Evolutionary conservation across 192 early-diverging fungal species (phyloP).

Genomic region (Linnemannia elongata): DNA sequence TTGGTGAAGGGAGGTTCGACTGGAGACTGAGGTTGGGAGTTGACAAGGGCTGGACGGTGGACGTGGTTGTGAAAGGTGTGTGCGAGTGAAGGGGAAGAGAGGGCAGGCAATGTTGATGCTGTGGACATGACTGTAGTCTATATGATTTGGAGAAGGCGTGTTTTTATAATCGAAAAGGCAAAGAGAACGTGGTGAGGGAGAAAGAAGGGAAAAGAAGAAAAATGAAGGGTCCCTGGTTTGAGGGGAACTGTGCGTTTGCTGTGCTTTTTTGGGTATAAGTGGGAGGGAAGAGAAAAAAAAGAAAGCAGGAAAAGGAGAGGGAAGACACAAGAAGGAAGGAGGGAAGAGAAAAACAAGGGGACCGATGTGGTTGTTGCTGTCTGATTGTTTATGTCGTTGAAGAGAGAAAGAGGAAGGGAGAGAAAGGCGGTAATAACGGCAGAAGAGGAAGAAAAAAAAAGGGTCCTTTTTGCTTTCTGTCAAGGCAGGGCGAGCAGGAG

Average conservation of each 20-base stretch:
- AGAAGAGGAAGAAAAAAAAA: not conserved
- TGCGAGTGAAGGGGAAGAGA: not conserved
- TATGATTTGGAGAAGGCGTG: not conserved
- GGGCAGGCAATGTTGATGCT: not conserved
- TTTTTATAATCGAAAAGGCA: not conserved
- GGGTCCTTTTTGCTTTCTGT: not conserved
- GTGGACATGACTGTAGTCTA: not conserved
- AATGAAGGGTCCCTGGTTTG: not conserved
- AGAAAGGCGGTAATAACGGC: not conserved
- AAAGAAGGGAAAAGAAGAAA: not conserved
- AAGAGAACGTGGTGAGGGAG: too few relatives aligned
- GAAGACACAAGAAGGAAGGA: not conserved
- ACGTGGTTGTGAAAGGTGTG: not conserved
- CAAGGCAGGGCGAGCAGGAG: too few relatives aligned
- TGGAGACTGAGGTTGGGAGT: conserved; percentile 17
- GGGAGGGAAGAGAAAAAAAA: not conserved
- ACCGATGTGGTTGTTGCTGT: too few relatives aligned
- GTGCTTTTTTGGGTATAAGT: not conserved
- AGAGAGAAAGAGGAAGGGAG: not conserved
- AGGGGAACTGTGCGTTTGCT: not conserved
- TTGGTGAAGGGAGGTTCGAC: not conserved
- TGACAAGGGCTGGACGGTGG: not conserved
- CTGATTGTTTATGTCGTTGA: too few relatives aligned
- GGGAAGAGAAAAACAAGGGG: not conserved
- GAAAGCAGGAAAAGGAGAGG: not conserved